Conservation (phyloP, 108 stramenopile species). For the Phaeodactylum tricornutum region DNA sequence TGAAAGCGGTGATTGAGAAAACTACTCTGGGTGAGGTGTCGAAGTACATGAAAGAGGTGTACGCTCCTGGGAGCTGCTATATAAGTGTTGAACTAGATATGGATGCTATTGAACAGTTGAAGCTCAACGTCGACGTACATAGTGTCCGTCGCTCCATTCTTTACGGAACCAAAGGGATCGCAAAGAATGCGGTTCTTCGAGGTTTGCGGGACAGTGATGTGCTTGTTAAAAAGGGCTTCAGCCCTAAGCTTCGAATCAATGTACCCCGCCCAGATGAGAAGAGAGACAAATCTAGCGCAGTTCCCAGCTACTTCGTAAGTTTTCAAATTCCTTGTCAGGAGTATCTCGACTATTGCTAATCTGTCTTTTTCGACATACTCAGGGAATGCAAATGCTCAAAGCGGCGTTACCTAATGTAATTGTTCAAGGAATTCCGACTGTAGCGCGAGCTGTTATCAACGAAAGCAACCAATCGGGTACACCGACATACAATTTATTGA, state of each 20-base stretch:
- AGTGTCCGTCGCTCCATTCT: conserved; percentile 78
- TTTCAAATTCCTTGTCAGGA: too few relatives aligned
- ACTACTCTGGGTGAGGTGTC: conserved; percentile 93
- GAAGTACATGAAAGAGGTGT: conserved; percentile 92
- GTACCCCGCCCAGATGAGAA: too few relatives aligned
- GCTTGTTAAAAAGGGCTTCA: conserved; percentile 52
- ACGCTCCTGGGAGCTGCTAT: conserved; percentile 61
- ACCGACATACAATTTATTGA: conserved; percentile 81
- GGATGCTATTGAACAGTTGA: conserved; percentile 81
- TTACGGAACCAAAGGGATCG: conserved; percentile 51
- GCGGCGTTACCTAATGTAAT: conserved; percentile 84
- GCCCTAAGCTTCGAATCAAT: conserved; percentile 68
- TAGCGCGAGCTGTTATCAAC: conserved; percentile 95
- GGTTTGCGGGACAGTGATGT: conserved; percentile 63
- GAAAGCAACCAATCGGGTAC: conserved; percentile 72
- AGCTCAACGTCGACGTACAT: conserved; percentile 78
- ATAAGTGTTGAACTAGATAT: conserved; percentile 90
- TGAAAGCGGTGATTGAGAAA: conserved; percentile 96
- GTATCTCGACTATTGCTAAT: too few relatives aligned
- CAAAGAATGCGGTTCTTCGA: conserved; percentile 69
- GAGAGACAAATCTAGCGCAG: conserved; percentile 19
- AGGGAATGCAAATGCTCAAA: conserved; percentile 94
- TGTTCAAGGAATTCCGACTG: conserved; percentile 91
- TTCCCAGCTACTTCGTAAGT: conserved; percentile 61
- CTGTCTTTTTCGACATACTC: too few relatives aligned